A percentile compares a stretch with the other conserved stretches of the same genome.
Evolutionary conservation across 139 green algal genomes (phyloP).

Genomic region (Chloropicon primus): DNA sequence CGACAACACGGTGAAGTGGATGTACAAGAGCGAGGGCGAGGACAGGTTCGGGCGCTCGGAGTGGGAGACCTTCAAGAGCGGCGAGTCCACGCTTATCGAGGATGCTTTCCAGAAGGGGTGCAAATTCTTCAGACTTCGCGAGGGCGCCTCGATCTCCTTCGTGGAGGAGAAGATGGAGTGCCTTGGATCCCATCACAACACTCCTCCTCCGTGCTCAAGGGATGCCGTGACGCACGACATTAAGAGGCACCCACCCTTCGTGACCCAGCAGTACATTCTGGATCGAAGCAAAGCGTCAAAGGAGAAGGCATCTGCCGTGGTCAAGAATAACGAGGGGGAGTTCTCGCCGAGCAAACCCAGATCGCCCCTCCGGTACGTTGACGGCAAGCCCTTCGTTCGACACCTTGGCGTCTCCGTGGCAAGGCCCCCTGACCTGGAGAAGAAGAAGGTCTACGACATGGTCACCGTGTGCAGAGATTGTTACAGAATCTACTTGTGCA

Average conservation of each 20-base stretch:
- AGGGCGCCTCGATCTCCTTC: background rate
- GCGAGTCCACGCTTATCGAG: background rate
- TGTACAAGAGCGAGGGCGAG: background rate
- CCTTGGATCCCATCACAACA: background rate
- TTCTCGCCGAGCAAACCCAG: no score
- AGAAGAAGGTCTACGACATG: background rate
- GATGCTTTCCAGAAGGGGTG: background rate
- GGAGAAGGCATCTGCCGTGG: no score
- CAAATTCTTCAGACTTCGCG: background rate
- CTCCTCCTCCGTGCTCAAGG: no score
- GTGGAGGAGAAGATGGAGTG: background rate
- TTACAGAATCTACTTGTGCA: background rate
- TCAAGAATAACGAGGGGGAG: no score
- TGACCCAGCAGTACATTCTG: background rate
- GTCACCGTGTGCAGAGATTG: background rate
- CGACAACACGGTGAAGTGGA: background rate
- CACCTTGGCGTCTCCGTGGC: no score
- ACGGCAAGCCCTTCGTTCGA: no score
- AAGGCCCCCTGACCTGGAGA: background rate
- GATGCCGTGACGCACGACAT: background rate
- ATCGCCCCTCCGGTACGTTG: no score
- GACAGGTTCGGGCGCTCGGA: background rate
- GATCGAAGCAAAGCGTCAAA: no score
- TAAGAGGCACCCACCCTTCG: background rate
- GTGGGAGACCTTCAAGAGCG: background rate